These are phyloP conservation scores for Camillea tinctor DNA, from an alignment of 2,329 filamentous ascomycete species.

Conservation along the genomic window DNA sequence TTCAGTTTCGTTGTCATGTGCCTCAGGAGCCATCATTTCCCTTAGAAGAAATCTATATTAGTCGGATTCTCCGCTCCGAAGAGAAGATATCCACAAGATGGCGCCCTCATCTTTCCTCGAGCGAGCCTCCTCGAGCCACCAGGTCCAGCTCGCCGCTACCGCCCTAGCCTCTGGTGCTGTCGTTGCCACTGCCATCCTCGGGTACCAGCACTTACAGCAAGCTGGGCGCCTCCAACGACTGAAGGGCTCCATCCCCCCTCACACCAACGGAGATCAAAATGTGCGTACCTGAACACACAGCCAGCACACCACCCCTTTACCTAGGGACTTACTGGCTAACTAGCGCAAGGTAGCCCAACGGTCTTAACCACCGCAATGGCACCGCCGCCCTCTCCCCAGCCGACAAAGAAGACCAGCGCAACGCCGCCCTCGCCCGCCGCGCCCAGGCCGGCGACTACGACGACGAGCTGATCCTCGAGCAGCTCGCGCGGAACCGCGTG, in stretches of 20 bases:
- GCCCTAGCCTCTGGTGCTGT: conserved; percentile 64
- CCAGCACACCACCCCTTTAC: neutral
- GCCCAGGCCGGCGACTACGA: conserved; percentile 65
- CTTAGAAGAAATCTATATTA: no score
- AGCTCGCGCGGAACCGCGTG: conserved; percentile 87
- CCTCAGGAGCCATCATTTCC: no score
- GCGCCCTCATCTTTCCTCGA: conserved; percentile 42
- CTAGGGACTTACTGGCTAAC: conserved; percentile 21
- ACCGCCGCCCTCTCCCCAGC: conserved; percentile 34
- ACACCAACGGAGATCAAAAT: conserved; percentile 32
- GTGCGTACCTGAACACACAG: conserved; percentile 27
- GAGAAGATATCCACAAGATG: neutral
- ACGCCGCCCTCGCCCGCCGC: conserved; percentile 56
- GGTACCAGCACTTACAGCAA: conserved; percentile 59
- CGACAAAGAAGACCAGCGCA: conserved; percentile 62
- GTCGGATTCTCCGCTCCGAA: no score
- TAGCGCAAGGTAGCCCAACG: conserved; percentile 51
- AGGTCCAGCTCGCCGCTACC: conserved; percentile 66
- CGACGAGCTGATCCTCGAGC: conserved; percentile 85
- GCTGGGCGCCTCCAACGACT: conserved; percentile 54
- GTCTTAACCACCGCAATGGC: conserved; percentile 61
- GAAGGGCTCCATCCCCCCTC: conserved; percentile 58
- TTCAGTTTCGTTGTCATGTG: no score
- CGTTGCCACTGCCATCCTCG: conserved; percentile 59
- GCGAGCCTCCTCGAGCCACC: conserved; percentile 44